Conservation (phyloP, 345 rosid genomes). For the Euphorbia lathyris region DNA sequence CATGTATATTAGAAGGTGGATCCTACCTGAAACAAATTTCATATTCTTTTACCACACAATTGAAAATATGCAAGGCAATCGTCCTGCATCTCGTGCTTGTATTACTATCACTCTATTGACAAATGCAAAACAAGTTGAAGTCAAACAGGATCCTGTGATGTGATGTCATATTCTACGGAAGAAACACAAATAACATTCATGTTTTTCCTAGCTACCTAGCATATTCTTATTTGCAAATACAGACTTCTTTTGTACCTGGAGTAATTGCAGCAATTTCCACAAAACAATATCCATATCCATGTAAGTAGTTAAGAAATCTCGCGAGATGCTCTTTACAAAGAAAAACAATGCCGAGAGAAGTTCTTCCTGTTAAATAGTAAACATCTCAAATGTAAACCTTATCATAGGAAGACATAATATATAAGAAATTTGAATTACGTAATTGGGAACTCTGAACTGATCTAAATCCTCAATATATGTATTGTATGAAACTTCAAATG, state of each 20-base stretch:
- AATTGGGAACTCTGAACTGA: neutral
- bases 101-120: neutral
- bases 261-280: slow-evolving; percentile 9
- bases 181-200: too few relatives aligned
- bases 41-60: neutral
- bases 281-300: neutral
- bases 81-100: neutral
- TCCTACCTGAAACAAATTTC: slow-evolving; percentile 7
- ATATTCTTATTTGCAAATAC: too few relatives aligned
- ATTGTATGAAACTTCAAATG: neutral
- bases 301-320: slow-evolving; percentile 1
- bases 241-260: slow-evolving; percentile 6
- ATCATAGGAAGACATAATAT: neutral
- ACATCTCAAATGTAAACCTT: too few relatives aligned
- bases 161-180: neutral
- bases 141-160: neutral
- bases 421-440: too few relatives aligned
- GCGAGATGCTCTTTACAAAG: slow-evolving; percentile 13
- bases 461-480: neutral
- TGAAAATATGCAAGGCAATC: slow-evolving; percentile 6
- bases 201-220: too few relatives aligned
- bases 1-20: neutral
- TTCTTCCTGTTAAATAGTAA: slow-evolving; percentile 18
- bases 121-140: neutral
- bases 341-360: slow-evolving; percentile 7